Conservation (phyloP, 1,139 yeast genomes). For the Saccharomycopsis phalli region DNA sequence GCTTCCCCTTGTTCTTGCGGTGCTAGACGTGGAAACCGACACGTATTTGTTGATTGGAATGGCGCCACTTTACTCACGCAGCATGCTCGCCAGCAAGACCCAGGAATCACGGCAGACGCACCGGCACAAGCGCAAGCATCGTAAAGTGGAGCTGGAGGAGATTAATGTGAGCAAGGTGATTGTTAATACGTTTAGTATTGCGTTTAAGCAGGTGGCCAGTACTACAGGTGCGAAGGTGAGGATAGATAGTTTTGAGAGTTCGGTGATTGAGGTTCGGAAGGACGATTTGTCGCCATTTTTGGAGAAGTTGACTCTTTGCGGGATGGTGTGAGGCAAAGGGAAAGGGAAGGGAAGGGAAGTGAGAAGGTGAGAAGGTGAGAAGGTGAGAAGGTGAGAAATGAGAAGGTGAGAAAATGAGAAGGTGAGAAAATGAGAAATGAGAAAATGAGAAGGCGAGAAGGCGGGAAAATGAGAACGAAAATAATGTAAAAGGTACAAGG, state of each 20-base stretch:
- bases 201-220: conserved; percentile 79
- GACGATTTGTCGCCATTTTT: conserved; percentile 84
- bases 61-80: conserved; percentile 71
- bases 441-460: too few relatives aligned
- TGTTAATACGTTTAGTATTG: conserved; percentile 77
- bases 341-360: too few relatives aligned
- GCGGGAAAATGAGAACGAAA: too few relatives aligned
- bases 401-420: too few relatives aligned
- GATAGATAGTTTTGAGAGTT: conserved; percentile 89
- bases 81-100: conserved; percentile 25
- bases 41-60: conserved; percentile 85
- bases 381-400: too few relatives aligned
- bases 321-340: conserved; percentile 28
- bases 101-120: conserved; percentile 1
- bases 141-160: conserved; percentile 30
- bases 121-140: conserved; percentile 7
- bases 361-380: too few relatives aligned
- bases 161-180: conserved; percentile 33
- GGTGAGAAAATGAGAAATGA: too few relatives aligned
- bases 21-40: conserved; percentile 64
- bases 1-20: conserved; percentile 81
- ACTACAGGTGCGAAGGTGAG: conserved; percentile 82
- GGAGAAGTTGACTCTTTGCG: conserved; percentile 60
- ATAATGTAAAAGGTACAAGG: too few relatives aligned
- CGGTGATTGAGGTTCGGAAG: conserved; percentile 80